Evolutionary conservation across 148 eudicot genomes (phyloP).

Genomic region (Rhododendron henanense): DNA sequence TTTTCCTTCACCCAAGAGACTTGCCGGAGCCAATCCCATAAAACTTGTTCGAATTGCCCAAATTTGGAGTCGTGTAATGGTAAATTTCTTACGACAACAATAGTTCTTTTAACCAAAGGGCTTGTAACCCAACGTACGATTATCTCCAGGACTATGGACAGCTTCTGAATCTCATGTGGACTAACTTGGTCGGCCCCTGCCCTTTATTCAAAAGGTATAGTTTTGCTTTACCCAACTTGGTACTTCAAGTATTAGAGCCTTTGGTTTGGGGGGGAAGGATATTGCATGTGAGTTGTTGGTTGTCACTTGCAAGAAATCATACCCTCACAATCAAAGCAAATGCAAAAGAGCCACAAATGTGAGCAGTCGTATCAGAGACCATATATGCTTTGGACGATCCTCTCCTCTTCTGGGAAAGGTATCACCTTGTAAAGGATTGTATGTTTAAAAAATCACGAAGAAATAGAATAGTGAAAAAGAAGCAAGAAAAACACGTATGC

Average conservation of each 20-base stretch:
- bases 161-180: no score
- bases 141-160: not conserved
- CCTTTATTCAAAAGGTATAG: not conserved
- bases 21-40: no score
- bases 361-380: not conserved
- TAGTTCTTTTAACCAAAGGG: not conserved
- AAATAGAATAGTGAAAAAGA: not conserved
- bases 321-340: slow-evolving; percentile 4
- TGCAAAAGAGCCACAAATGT: not conserved
- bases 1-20: no score
- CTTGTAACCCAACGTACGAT: no score
- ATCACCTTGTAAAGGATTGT: not conserved
- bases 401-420: not conserved
- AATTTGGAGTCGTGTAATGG: no score
- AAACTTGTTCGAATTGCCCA: no score
- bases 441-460: not conserved
- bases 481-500: not conserved
- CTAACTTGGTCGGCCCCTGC: no score
- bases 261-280: not conserved
- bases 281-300: not conserved
- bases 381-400: not conserved
- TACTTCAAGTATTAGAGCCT: not conserved
- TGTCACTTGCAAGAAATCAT: slow-evolving; percentile 9
- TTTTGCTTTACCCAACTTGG: slow-evolving; percentile 12
- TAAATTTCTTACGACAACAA: not conserved